These are phyloP conservation scores for Chalaropsis ovoidea DNA, from an alignment of 2,329 filamentous ascomycete genomes.

Conservation along the genomic window DNA sequence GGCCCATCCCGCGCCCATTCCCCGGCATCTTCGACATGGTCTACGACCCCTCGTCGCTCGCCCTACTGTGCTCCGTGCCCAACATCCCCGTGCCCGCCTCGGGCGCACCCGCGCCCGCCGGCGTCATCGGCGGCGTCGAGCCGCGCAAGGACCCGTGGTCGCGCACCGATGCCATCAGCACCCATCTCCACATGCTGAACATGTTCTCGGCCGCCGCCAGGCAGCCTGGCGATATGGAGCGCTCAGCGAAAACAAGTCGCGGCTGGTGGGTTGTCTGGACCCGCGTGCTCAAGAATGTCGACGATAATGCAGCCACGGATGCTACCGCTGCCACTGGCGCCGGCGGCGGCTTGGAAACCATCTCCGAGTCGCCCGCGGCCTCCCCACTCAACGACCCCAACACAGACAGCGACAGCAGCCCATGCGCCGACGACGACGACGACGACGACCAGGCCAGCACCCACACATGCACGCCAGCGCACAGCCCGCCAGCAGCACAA, in stretches of 20 bases:
- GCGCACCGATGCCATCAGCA: constrained; percentile 53
- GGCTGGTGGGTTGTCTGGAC: constrained; percentile 65
- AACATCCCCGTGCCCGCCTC: constrained; percentile 46
- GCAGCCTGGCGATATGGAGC: constrained; percentile 42
- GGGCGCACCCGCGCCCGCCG: constrained; percentile 27
- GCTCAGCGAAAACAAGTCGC: constrained; percentile 54
- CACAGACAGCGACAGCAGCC: too few relatives aligned
- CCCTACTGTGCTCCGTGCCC: constrained; percentile 54
- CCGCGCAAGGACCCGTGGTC: constrained; percentile 40
- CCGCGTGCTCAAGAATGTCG: constrained; percentile 37
- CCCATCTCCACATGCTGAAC: constrained; percentile 54
- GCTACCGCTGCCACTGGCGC: neutral
- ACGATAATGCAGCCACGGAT: neutral
- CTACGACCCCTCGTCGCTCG: constrained; percentile 49
- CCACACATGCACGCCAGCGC: constrained; percentile 3
- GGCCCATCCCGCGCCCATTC: constrained; percentile 44
- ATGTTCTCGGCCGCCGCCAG: constrained; percentile 37
- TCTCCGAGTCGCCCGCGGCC: constrained; percentile 19
- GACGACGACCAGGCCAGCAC: constrained; percentile 24
- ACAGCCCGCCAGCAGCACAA: neutral
- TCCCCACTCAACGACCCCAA: constrained; percentile 23
- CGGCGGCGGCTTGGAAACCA: constrained; percentile 20
- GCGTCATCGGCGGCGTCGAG: constrained; percentile 1
- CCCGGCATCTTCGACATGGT: constrained; percentile 48
- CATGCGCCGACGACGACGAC: constrained; percentile 24